Percentiles rank a stretch among this genome's conserved stretches.
These are phyloP conservation scores for Ophiocordyceps australis DNA, from an alignment of 2,329 filamentous ascomycete genomes.

Conservation along the genomic window DNA sequence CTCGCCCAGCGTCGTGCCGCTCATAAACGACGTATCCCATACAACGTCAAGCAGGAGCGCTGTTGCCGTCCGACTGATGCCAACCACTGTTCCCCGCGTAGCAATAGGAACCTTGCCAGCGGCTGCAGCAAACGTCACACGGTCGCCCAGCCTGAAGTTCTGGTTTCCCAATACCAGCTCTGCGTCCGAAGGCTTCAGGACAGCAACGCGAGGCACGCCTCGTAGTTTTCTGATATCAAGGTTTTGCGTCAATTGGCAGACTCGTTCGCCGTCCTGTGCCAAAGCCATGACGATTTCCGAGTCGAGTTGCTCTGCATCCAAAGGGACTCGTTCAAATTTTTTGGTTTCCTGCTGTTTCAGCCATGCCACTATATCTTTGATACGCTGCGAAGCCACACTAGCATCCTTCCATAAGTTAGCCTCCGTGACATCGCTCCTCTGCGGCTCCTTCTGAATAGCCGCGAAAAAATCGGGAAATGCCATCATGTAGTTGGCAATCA, in stretches of 20 bases:
- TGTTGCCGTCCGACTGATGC: slow-evolving; percentile 74
- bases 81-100: slow-evolving; percentile 81
- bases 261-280: slow-evolving; percentile 54
- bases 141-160: slow-evolving; percentile 67
- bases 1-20: slow-evolving; percentile 77
- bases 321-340: slow-evolving; percentile 84
- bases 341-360: slow-evolving; percentile 82
- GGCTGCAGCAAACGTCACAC: slow-evolving; percentile 81
- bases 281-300: slow-evolving; percentile 73
- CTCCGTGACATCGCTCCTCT: slow-evolving; percentile 67
- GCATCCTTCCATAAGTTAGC: slow-evolving; percentile 69
- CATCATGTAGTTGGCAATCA: slow-evolving; percentile 80
- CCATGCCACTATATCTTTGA: slow-evolving; percentile 91
- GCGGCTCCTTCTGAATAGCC: slow-evolving; percentile 68
- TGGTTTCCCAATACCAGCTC: slow-evolving; percentile 83
- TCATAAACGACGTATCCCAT: slow-evolving; percentile 94
- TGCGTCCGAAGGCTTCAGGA: slow-evolving; percentile 90
- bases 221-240: slow-evolving; percentile 51
- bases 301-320: slow-evolving; percentile 92
- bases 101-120: slow-evolving; percentile 91
- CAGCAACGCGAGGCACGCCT: slow-evolving; percentile 67
- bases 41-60: slow-evolving; percentile 76
- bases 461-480: slow-evolving; percentile 92
- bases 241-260: slow-evolving; percentile 30
- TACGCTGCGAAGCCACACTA: slow-evolving; percentile 53